Evolutionary conservation across 768 basidiomycete species (phyloP).

Genomic region (Suillus occidentalis): DNA sequence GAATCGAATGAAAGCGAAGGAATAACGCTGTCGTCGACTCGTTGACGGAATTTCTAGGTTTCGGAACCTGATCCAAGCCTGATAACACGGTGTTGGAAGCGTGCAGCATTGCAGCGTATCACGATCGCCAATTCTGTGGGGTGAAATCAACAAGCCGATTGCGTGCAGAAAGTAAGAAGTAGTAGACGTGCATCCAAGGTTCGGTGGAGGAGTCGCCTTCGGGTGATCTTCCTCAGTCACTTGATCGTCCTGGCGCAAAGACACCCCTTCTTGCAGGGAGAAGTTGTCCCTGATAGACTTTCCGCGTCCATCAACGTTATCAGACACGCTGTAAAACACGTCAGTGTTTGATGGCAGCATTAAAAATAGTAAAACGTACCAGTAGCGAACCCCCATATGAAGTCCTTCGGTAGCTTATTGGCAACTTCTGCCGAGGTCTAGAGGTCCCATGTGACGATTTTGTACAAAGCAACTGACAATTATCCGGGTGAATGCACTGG

Average conservation of each 20-base stretch:
- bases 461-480: slow-evolving; percentile 43
- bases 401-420: slow-evolving; percentile 53
- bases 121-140: slow-evolving; percentile 48
- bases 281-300: slow-evolving; percentile 79
- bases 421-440: slow-evolving; percentile 30
- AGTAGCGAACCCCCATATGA: slow-evolving; percentile 73
- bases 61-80: slow-evolving; percentile 1
- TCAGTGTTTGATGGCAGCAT: slow-evolving; percentile 1
- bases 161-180: neutral
- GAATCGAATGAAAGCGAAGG: neutral
- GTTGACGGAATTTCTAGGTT: neutral
- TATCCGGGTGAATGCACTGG: slow-evolving; percentile 38
- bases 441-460: slow-evolving; percentile 31
- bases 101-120: slow-evolving; percentile 3
- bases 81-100: slow-evolving; percentile 3
- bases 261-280: slow-evolving; percentile 47
- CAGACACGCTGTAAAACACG: slow-evolving; percentile 47
- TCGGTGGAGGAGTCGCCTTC: slow-evolving; percentile 67
- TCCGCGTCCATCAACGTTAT: slow-evolving; percentile 59
- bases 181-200: slow-evolving; percentile 61
- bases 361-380: slow-evolving; percentile 36
- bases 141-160: neutral
- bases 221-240: slow-evolving; percentile 56
- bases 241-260: slow-evolving; percentile 71
- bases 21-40: neutral